Conservation (phyloP, 164 flowering plant genomes). For the Echeveria elegans region DNA sequence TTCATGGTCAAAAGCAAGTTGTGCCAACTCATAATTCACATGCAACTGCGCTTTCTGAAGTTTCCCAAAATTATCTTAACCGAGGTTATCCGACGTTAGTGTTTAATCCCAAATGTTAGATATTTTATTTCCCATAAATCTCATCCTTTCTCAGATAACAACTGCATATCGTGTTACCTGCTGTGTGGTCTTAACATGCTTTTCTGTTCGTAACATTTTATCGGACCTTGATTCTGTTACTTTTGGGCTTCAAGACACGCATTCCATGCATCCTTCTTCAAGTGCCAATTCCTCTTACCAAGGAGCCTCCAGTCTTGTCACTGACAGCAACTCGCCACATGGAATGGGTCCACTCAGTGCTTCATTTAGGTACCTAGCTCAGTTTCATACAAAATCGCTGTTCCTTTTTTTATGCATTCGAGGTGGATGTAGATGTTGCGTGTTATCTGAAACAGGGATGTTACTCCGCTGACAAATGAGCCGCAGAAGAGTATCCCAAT, state of each 20-base stretch:
- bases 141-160: background rate
- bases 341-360: conserved; percentile 30
- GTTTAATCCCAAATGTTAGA: conserved; percentile 4
- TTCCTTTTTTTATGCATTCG: background rate
- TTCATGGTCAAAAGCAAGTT: background rate
- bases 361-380: conserved; percentile 44
- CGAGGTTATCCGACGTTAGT: conserved; percentile 65
- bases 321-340: conserved; percentile 36
- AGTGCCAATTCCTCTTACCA: conserved; percentile 43
- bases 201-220: conserved; percentile 15
- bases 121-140: background rate
- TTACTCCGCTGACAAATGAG: background rate
- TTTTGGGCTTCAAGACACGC: conserved; percentile 52
- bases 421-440: background rate
- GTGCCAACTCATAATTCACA: conserved; percentile 54
- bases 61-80: conserved; percentile 44
- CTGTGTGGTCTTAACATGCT: background rate
- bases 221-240: conserved; percentile 49
- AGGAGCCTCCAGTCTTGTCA: conserved; percentile 39
- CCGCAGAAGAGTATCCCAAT: background rate
- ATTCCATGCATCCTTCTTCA: conserved; percentile 32
- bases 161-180: background rate
- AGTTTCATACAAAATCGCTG: background rate
- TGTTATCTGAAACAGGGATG: background rate
- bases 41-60: conserved; percentile 46